phyloP scores from a whole-genome alignment of 176 grass and related monocot species.

The Aechmea fasciata region DNA sequence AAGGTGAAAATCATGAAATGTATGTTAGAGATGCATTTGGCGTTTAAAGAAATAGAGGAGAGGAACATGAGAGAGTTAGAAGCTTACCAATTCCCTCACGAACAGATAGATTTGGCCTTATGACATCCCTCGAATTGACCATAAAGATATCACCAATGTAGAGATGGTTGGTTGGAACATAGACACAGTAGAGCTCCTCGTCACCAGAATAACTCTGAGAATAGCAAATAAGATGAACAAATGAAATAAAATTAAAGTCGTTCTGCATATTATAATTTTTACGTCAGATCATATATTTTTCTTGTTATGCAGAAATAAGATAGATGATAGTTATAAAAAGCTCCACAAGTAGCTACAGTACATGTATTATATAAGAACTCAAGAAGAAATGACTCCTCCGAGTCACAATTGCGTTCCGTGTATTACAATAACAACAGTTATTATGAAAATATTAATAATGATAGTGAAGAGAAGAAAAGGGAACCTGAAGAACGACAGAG shows the following conservation, averaged over 20 bases:
- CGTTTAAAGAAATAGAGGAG: background rate
- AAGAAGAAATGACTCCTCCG: too few relatives aligned
- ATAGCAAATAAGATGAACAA: background rate
- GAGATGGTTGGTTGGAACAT: conserved; percentile 95
- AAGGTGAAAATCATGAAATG: too few relatives aligned
- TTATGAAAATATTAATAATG: conserved; percentile 7
- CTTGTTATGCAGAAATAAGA: too few relatives aligned
- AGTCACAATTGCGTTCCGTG: background rate
- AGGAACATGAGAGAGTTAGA: background rate
- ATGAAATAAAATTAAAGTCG: background rate
- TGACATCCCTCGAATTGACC: conserved; percentile 87
- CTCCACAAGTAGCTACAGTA: too few relatives aligned
- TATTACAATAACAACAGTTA: background rate
- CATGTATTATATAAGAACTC: too few relatives aligned
- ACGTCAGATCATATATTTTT: background rate
- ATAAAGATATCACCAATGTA: conserved; percentile 97
- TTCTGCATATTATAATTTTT: background rate
- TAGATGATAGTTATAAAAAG: too few relatives aligned
- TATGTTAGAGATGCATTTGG: too few relatives aligned
- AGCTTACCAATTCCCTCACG: conserved; percentile 86
- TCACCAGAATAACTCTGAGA: conserved; percentile 79
- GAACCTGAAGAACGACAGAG: conserved; percentile 84
- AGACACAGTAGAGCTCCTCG: conserved; percentile 90
- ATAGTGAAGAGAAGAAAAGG: background rate
- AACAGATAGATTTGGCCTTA: conserved; percentile 90